Percentiles rank a stretch among this genome's conserved stretches.
These are phyloP conservation scores for Aspergillus japonicus DNA, from an alignment of 2,329 filamentous ascomycete genomes.

Conservation along the genomic window DNA sequence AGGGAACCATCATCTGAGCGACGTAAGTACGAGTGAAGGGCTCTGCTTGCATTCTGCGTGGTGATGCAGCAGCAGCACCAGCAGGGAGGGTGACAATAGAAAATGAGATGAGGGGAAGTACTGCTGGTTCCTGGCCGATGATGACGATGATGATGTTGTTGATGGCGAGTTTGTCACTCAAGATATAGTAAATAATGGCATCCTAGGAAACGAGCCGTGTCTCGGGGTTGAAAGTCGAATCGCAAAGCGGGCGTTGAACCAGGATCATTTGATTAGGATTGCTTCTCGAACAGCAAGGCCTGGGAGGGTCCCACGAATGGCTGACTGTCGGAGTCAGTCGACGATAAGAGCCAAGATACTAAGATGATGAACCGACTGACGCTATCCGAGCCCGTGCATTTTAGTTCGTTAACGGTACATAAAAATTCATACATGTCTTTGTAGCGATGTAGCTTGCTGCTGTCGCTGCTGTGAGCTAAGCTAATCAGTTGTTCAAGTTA, in stretches of 20 bases:
- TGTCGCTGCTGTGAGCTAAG: neutral
- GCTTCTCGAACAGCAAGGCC: neutral
- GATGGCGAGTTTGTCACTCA: neutral
- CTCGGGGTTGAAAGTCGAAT: neutral
- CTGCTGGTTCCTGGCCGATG: conserved; percentile 4
- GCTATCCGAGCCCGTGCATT: neutral
- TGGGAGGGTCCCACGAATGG: neutral
- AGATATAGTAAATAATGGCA: conserved; percentile 1
- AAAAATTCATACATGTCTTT: neutral
- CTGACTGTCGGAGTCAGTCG: neutral
- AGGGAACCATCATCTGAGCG: neutral
- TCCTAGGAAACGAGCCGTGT: conserved; percentile 15
- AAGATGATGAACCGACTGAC: neutral
- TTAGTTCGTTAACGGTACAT: neutral
- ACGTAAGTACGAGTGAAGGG: conserved; percentile 4
- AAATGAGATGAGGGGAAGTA: neutral
- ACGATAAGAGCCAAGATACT: conserved; percentile 2
- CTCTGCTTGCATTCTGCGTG: conserved; percentile 1
- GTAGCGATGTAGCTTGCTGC: neutral
- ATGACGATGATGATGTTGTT: conserved; percentile 35
- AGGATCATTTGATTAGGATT: conserved; percentile 1
- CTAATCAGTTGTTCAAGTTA: neutral
- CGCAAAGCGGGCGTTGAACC: neutral
- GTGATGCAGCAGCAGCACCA: neutral
- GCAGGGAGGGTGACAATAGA: neutral